phyloP scores from a whole-genome alignment of 2,329 filamentous ascomycete species.

The Epichloe coenophiala region DNA sequence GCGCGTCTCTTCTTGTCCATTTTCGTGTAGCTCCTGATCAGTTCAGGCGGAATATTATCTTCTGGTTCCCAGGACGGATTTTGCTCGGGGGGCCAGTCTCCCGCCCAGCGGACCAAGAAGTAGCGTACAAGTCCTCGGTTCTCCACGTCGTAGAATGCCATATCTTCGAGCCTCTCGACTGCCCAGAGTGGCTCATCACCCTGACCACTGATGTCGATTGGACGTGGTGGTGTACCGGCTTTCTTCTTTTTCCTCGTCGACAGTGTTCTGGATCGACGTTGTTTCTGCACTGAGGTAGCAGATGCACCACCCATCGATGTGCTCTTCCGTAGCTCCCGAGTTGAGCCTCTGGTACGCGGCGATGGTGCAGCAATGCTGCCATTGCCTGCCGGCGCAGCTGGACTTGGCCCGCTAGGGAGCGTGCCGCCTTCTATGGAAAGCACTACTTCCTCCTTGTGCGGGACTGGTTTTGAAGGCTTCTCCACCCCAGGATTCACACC shows the following conservation, averaged over 20 bases:
- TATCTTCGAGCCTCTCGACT: slow-evolving; percentile 31
- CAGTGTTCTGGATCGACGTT: neutral
- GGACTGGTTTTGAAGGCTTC: neutral
- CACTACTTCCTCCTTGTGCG: neutral
- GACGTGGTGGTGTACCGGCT: neutral
- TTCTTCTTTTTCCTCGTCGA: slow-evolving; percentile 1
- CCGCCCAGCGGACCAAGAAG: slow-evolving; percentile 43
- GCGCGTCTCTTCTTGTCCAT: slow-evolving; percentile 13
- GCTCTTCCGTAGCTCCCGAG: neutral
- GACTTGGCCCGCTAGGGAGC: neutral
- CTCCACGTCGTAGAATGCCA: slow-evolving; percentile 23
- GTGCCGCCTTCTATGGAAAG: slow-evolving; percentile 2
- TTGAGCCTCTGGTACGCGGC: neutral
- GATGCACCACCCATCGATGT: neutral
- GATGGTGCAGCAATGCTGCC: neutral
- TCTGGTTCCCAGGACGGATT: slow-evolving; percentile 47
- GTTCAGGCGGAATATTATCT: slow-evolving; percentile 29
- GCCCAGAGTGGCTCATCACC: slow-evolving; percentile 23
- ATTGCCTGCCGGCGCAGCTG: neutral
- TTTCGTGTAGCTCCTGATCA: slow-evolving; percentile 29
- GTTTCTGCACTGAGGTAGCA: neutral
- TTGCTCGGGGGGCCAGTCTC: slow-evolving; percentile 40
- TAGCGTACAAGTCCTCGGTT: slow-evolving; percentile 24
- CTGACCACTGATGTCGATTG: neutral
- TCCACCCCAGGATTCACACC: neutral